These are phyloP conservation scores for Alternaria dauci DNA, from an alignment of 2,329 filamentous ascomycete species.

Conservation along the genomic window DNA sequence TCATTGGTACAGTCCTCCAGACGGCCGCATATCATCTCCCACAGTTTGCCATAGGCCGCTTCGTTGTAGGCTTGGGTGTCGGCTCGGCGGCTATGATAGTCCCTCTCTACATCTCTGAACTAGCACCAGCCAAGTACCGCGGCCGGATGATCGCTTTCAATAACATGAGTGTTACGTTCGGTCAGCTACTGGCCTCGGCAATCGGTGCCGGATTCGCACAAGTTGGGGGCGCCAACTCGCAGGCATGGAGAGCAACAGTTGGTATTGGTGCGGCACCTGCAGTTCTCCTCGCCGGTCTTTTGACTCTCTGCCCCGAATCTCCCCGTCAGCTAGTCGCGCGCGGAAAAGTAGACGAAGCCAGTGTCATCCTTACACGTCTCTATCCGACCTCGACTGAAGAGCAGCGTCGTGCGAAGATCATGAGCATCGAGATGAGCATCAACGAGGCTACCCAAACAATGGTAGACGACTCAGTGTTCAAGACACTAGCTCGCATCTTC, in stretches of 20 bases:
- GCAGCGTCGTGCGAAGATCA: slow-evolving; percentile 39
- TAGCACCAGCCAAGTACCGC: slow-evolving; percentile 45
- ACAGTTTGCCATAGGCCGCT: slow-evolving; percentile 42
- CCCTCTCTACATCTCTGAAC: slow-evolving; percentile 41
- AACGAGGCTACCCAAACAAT: slow-evolving; percentile 42
- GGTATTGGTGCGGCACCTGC: slow-evolving; percentile 49
- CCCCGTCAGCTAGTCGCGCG: slow-evolving; percentile 52
- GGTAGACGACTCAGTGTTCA: slow-evolving; percentile 45
- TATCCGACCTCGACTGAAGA: slow-evolving; percentile 42
- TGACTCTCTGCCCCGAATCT: slow-evolving; percentile 48
- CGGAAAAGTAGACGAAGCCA: slow-evolving; percentile 43
- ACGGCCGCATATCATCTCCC: slow-evolving; percentile 36
- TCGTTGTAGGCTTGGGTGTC: slow-evolving; percentile 44
- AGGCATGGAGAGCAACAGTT: slow-evolving; percentile 50
- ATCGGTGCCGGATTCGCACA: slow-evolving; percentile 48
- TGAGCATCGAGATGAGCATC: slow-evolving; percentile 42
- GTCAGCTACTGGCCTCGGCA: slow-evolving; percentile 44
- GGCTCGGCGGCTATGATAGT: slow-evolving; percentile 44
- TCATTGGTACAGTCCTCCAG: slow-evolving; percentile 41
- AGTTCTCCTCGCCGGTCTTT: slow-evolving; percentile 45
- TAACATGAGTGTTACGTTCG: slow-evolving; percentile 47
- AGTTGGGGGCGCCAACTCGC: slow-evolving; percentile 40
- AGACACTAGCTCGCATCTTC: slow-evolving; percentile 45
- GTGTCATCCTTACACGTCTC: slow-evolving; percentile 43
- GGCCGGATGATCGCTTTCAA: slow-evolving; percentile 50